These are phyloP conservation scores for Gamsiella multidivaricata DNA, from an alignment of 192 early-diverging fungal genomes.

Conservation along the genomic window DNA sequence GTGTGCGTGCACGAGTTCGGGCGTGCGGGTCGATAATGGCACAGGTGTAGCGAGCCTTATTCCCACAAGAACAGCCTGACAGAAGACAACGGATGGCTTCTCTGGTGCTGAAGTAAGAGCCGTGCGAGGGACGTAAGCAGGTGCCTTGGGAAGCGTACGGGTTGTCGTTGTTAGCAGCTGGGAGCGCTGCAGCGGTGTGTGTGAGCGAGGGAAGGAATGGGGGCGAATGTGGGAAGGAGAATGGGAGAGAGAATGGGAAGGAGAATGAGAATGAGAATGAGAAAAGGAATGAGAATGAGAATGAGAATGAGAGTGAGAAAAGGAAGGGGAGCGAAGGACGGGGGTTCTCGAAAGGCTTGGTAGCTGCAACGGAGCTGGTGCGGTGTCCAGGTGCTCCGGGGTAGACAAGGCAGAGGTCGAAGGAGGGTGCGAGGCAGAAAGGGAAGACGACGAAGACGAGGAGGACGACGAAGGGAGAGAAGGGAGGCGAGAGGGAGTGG, in stretches of 20 bases:
- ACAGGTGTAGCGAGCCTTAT: constrained; percentile 1
- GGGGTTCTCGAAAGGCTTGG: not conserved
- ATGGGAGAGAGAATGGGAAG: not conserved
- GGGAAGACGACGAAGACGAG: not conserved
- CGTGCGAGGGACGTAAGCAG: not conserved
- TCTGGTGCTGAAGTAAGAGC: not conserved
- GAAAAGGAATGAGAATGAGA: constrained; percentile 3
- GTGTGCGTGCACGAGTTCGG: not conserved
- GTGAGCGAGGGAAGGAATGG: not conserved
- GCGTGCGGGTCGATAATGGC: not conserved
- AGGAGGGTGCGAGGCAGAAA: no score
- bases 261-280: not conserved
- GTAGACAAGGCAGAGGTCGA: constrained; percentile 12
- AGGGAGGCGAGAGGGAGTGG: not conserved
- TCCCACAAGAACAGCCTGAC: not conserved
- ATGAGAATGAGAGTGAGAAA: not conserved
- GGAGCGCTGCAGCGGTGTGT: not conserved
- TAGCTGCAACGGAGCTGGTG: not conserved
- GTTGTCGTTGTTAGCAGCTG: not conserved
- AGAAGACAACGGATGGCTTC: constrained; percentile 1
- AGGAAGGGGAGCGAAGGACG: not conserved
- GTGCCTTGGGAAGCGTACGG: not conserved
- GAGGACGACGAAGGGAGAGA: not conserved
- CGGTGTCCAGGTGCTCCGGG: not conserved
- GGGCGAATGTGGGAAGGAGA: not conserved